Evolutionary conservation across 129 eudicot genomes (phyloP), one percentile per base, ranked within the genome.

Genomic region (Gnaphalium uliginosum): DNA sequence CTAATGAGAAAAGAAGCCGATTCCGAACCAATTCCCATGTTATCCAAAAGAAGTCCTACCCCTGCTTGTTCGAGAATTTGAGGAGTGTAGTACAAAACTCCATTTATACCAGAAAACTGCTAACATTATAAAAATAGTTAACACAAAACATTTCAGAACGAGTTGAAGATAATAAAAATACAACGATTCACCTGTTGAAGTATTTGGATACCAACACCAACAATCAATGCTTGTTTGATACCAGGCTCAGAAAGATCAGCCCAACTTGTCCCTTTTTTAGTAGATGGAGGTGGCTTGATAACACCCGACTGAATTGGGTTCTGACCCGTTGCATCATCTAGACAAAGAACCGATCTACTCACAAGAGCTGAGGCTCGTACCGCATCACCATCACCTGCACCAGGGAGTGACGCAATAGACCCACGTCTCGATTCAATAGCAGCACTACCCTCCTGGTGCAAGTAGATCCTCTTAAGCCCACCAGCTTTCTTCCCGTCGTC

Each of bases 11-110:
- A 76, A 65, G 98, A 92, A 25, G 96, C 88, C 24, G 96, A 89
- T 25, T 81, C 96, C 22, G 92, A 79, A 64, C 89, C 74, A 26
- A 92, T 74, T 58, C 98, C 98, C 81, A 92, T 23, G 75, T 80
- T 85, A 17, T 89, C 57, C 58, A 92, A 81, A 71, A 92, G 96
- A 76, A 92, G 61, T 67, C 88, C 94, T 2, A 89, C 98, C 21
- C 98, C 98, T 0, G 96, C 98, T 82, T 92, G 98, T 76, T 88
- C 88, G 21, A 92, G 92, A 81, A 92, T 92, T 84, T 92, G 98
- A 77, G 98, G 98, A 24, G 96, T 92, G 83, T 92, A 92, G 85
- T 92, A 92, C 43, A 89, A 83, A 78, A 92, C 94, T 19, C 94
- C 98, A 35, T 89, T 92, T 51, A 92, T 89, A 25, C 98, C 98